Percentiles rank a stretch among this genome's conserved stretches.
Evolutionary conservation across 208 protist genomes (phyloP).

Genomic region (Histomonas meleagridis): DNA sequence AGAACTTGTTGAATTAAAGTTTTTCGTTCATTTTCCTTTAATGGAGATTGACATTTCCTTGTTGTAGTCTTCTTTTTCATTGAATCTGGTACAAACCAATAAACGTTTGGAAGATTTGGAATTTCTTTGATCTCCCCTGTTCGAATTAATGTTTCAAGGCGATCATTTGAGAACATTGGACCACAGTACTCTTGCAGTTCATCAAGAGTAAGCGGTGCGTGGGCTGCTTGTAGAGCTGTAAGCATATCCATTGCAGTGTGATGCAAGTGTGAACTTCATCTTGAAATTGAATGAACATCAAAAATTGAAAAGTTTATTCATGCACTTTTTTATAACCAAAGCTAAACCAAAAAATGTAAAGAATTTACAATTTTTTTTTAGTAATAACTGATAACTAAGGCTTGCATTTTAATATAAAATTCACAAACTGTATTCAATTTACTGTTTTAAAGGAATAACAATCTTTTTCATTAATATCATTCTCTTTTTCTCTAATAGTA

Average conservation of each 20-base stretch:
- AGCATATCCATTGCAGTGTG: slow-evolving; percentile 25
- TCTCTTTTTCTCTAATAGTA: no score
- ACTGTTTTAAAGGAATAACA: no score
- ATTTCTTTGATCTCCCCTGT: not conserved
- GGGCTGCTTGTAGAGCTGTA: not conserved
- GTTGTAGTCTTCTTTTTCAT: not conserved
- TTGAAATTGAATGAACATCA: no score
- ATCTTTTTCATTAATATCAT: no score
- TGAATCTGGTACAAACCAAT: not conserved
- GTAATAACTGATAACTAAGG: no score
- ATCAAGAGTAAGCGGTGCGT: not conserved
- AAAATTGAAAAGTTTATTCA: no score
- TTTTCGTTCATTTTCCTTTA: not conserved
- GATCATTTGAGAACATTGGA: not conserved
- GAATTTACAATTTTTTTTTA: no score
- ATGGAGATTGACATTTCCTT: not conserved
- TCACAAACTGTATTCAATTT: no score
- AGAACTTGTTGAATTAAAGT: not conserved
- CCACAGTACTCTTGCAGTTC: slow-evolving; percentile 4
- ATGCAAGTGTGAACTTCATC: no score
- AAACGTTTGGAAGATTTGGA: not conserved
- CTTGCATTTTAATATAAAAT: no score
- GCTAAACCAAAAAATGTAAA: no score
- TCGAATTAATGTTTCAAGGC: not conserved
- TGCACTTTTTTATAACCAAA: no score